Percentiles rank a stretch among this genome's conserved stretches.
phyloP scores from a whole-genome alignment of 169 alveolate species.

The Plasmodium billcollinsi region DNA sequence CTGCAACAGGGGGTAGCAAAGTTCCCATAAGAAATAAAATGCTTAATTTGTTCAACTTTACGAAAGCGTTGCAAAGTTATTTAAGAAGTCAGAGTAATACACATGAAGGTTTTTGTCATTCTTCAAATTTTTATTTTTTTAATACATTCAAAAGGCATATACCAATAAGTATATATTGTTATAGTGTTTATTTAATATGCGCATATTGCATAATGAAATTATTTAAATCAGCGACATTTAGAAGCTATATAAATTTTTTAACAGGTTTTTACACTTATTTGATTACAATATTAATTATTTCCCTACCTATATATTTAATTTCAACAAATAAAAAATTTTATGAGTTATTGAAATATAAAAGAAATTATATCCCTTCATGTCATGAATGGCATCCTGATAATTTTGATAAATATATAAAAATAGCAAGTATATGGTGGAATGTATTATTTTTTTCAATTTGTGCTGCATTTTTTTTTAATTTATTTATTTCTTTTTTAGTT shows the following conservation, averaged over 20 bases:
- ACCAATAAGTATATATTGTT: slow-evolving; percentile 67
- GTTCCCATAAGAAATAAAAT: slow-evolving; percentile 44
- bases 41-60: slow-evolving; percentile 42
- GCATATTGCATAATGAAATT: slow-evolving; percentile 45
- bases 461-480: slow-evolving; percentile 50
- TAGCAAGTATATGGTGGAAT: slow-evolving; percentile 33
- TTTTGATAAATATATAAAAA: slow-evolving; percentile 27
- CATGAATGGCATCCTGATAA: slow-evolving; percentile 75
- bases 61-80: slow-evolving; percentile 62
- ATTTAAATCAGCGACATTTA: slow-evolving; percentile 33
- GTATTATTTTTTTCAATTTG: slow-evolving; percentile 44
- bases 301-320: slow-evolving; percentile 68
- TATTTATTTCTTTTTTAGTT: slow-evolving; percentile 43
- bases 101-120: slow-evolving; percentile 72
- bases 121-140: slow-evolving; percentile 67
- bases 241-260: slow-evolving; percentile 49
- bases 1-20: slow-evolving; percentile 47
- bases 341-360: slow-evolving; percentile 24
- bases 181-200: slow-evolving; percentile 68
- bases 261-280: slow-evolving; percentile 35
- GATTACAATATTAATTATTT: slow-evolving; percentile 43
- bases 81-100: slow-evolving; percentile 70
- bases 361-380: slow-evolving; percentile 33
- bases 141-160: slow-evolving; percentile 45
- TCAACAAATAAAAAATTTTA: slow-evolving; percentile 64